Conservation (phyloP, 495 filamentous ascomycete genomes). For the Podospora pseudopauciseta region DNA sequence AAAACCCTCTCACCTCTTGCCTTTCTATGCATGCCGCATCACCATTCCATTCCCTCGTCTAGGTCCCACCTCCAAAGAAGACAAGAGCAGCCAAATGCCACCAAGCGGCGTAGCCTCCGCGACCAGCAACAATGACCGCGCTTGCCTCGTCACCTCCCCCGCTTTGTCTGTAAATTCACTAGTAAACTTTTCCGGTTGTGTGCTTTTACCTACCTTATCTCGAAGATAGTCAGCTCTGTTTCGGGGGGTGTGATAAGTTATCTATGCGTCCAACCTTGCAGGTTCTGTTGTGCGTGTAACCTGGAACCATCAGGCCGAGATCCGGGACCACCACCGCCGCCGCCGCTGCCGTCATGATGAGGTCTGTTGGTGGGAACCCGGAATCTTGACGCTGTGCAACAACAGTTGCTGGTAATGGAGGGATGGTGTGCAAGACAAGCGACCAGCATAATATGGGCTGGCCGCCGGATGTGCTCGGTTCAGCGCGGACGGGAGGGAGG, state of each 20-base stretch:
- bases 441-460: no score
- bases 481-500: no score
- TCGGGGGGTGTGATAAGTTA: not conserved
- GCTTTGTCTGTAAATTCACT: no score
- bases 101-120: not conserved
- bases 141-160: not conserved
- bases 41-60: not conserved
- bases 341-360: not conserved
- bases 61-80: not conserved
- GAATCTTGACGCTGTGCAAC: not conserved
- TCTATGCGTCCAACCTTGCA: no score
- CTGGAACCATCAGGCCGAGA: not conserved
- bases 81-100: not conserved
- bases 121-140: not conserved
- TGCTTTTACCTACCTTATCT: not conserved
- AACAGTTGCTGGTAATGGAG: not conserved
- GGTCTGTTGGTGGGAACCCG: not conserved
- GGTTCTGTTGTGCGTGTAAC: no score
- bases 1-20: no score
- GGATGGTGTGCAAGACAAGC: not conserved
- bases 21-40: not conserved
- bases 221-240: not conserved
- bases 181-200: no score
- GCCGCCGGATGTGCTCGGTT: not conserved
- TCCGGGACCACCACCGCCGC: not conserved